Percentiles rank a stretch among this genome's conserved stretches.
These are phyloP conservation scores for Calamus simplicifolius DNA, from an alignment of 176 grass and related monocot species.

Conservation along the genomic window DNA sequence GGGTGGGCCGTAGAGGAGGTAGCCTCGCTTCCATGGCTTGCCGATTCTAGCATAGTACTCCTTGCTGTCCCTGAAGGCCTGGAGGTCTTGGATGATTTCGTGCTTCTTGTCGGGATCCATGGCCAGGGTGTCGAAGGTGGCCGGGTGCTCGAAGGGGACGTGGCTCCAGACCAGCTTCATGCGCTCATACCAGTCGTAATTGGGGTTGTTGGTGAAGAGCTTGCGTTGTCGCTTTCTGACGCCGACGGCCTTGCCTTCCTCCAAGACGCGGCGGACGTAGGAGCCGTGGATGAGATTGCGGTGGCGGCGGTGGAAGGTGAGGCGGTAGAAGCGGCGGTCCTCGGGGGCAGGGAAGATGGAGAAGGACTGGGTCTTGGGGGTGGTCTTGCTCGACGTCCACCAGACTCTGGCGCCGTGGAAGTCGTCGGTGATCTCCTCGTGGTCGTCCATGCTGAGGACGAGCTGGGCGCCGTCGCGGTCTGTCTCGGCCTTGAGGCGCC, in stretches of 20 bases:
- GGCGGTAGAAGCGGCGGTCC: slow-evolving; percentile 11
- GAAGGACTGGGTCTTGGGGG: too few relatives aligned
- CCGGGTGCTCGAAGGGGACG: slow-evolving; percentile 13
- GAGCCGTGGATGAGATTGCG: neutral
- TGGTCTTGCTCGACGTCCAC: slow-evolving; percentile 9
- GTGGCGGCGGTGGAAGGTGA: slow-evolving; percentile 15
- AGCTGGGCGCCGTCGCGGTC: neutral
- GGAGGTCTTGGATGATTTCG: slow-evolving; percentile 16
- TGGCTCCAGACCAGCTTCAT: neutral
- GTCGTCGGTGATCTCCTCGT: slow-evolving; percentile 3
- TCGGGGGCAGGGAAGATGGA: neutral
- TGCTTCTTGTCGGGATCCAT: slow-evolving; percentile 12
- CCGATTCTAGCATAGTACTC: slow-evolving; percentile 18
- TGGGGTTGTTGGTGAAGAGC: slow-evolving; percentile 11
- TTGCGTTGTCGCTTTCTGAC: neutral
- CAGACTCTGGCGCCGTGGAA: slow-evolving; percentile 2
- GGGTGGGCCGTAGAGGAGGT: slow-evolving; percentile 10
- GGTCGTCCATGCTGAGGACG: slow-evolving; percentile 2
- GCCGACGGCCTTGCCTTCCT: neutral
- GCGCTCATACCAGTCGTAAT: too few relatives aligned
- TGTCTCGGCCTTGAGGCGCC: neutral
- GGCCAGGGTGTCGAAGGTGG: slow-evolving; percentile 9
- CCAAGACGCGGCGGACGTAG: neutral
- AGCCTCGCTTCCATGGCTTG: slow-evolving; percentile 16
- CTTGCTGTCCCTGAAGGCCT: neutral